These are phyloP conservation scores for Triticum dicoccoides DNA, from an alignment of 176 grass and related monocot species.

Conservation along the genomic window DNA sequence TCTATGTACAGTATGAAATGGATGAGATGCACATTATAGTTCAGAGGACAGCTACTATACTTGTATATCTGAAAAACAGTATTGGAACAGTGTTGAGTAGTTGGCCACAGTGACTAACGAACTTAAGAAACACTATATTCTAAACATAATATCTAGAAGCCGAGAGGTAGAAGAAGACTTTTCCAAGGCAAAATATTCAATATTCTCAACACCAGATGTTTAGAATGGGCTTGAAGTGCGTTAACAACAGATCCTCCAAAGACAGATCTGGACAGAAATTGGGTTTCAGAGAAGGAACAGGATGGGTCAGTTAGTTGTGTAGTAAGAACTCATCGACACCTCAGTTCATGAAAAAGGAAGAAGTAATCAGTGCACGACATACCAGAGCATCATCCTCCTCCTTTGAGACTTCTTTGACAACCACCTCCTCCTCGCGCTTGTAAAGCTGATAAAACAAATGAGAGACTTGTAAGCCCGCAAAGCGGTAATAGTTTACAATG, in stretches of 20 bases:
- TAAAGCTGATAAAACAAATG: slow-evolving; percentile 57
- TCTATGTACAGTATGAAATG: too few relatives aligned
- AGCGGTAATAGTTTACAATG: neutral
- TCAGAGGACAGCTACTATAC: too few relatives aligned
- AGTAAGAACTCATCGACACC: neutral
- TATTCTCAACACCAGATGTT: neutral
- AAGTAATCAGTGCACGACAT: neutral
- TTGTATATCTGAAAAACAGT: too few relatives aligned
- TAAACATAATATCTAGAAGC: neutral
- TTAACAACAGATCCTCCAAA: neutral
- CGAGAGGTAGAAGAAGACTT: neutral
- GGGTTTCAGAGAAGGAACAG: slow-evolving; percentile 6
- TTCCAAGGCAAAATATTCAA: neutral
- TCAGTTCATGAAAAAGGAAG: neutral
- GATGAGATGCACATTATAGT: too few relatives aligned
- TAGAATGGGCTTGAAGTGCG: neutral
- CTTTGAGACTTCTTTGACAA: slow-evolving; percentile 50
- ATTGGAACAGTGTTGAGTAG: too few relatives aligned
- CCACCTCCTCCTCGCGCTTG: slow-evolving; percentile 50
- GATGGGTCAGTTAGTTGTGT: neutral
- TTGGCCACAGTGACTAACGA: neutral
- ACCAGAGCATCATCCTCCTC: slow-evolving; percentile 55
- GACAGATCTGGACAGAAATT: neutral
- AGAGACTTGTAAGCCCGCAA: neutral
- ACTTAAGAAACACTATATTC: neutral